Conservation (phyloP, 345 rosid genomes). For the Euphorbia tirucalli region DNA sequence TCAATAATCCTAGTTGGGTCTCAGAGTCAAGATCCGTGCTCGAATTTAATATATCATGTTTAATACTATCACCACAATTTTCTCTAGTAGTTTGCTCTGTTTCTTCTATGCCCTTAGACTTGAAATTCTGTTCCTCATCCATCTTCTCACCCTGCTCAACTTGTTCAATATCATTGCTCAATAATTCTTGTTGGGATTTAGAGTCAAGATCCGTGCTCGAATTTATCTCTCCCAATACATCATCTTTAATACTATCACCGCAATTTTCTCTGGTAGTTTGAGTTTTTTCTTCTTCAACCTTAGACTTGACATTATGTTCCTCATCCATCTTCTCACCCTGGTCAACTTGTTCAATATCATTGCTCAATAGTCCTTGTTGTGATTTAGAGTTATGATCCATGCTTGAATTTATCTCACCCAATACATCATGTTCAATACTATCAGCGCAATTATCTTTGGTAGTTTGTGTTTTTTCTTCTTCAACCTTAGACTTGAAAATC, state of each 20-base stretch:
- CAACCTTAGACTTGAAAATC: slow-evolving; percentile 20
- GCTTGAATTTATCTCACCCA: slow-evolving; percentile 15
- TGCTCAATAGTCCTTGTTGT: slow-evolving; percentile 15
- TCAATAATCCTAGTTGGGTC: slow-evolving; percentile 13
- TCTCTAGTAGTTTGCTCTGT: background rate
- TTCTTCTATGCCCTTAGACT: slow-evolving; percentile 12
- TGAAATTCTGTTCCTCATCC: slow-evolving; percentile 19
- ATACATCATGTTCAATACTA: background rate
- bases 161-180: slow-evolving; percentile 20
- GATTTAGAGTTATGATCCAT: slow-evolving; percentile 15
- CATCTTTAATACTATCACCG: background rate
- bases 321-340: slow-evolving; percentile 21
- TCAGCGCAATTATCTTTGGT: background rate
- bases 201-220: slow-evolving; percentile 13
- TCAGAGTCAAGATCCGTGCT: slow-evolving; percentile 11
- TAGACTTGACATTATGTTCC: slow-evolving; percentile 20
- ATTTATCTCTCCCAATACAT: slow-evolving; percentile 17
- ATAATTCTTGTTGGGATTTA: slow-evolving; percentile 14
- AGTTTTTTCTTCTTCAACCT: background rate
- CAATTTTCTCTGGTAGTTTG: background rate
- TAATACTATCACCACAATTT: background rate
- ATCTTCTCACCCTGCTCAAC: slow-evolving; percentile 17
- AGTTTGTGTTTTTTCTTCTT: background rate
- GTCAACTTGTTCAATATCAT: slow-evolving; percentile 19
- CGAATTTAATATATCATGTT: slow-evolving; percentile 7